Evolutionary conservation across 2,329 filamentous ascomycete species (phyloP).

Genomic region (Annulohypoxylon truncatum): DNA sequence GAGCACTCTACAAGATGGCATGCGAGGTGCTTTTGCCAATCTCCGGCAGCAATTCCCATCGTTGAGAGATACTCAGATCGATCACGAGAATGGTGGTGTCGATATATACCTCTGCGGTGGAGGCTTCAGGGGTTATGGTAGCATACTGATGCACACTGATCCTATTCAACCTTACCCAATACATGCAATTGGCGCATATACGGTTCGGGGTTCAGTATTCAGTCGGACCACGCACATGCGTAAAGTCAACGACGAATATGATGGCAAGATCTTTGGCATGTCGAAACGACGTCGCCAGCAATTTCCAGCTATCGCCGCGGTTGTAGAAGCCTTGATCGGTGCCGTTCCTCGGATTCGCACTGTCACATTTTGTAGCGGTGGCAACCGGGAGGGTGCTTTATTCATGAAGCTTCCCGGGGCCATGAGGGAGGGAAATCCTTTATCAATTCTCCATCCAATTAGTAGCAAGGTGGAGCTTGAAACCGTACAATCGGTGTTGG

Average conservation of each 20-base stretch:
- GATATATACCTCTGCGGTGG: slow-evolving; percentile 89
- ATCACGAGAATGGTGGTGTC: slow-evolving; percentile 58
- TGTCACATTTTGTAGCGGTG: slow-evolving; percentile 87
- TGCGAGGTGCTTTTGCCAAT: slow-evolving; percentile 70
- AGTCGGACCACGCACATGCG: slow-evolving; percentile 64
- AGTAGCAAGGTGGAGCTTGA: slow-evolving; percentile 26
- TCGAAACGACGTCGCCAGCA: slow-evolving; percentile 83
- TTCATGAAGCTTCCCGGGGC: slow-evolving; percentile 74
- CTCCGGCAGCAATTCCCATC: slow-evolving; percentile 61
- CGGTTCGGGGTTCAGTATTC: slow-evolving; percentile 71
- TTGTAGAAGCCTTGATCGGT: slow-evolving; percentile 79
- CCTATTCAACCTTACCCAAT: slow-evolving; percentile 82
- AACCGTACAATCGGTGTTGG: slow-evolving; percentile 54
- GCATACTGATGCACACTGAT: slow-evolving; percentile 85
- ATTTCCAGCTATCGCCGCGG: slow-evolving; percentile 83
- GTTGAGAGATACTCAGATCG: slow-evolving; percentile 60
- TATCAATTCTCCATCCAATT: slow-evolving; percentile 56
- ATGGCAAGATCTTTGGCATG: slow-evolving; percentile 77
- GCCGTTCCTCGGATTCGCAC: slow-evolving; percentile 76
- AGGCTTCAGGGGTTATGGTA: slow-evolving; percentile 91
- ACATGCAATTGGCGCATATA: slow-evolving; percentile 83
- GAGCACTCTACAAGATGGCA: slow-evolving; percentile 65
- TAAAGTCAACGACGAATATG: slow-evolving; percentile 60
- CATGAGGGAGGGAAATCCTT: slow-evolving; percentile 73
- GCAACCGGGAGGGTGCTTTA: slow-evolving; percentile 85